Percentiles rank a stretch among this genome's conserved stretches.
Evolutionary conservation across 139 green algal species (phyloP).

Genomic region (Coccomyxa sp.): DNA sequence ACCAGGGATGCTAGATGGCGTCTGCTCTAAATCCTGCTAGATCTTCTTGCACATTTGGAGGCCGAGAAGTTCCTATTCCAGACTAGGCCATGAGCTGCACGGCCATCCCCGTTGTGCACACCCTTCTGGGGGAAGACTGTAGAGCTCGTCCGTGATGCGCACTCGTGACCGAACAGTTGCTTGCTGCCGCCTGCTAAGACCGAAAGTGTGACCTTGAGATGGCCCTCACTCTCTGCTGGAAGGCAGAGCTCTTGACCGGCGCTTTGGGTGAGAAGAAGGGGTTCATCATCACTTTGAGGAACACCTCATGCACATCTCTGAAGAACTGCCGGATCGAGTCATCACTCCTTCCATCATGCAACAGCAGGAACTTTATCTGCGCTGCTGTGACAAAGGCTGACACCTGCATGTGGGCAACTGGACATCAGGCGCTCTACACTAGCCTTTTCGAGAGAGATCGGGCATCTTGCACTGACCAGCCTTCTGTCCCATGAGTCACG

Average conservation of each 20-base stretch:
- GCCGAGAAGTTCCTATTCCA: no score
- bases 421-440: not conserved
- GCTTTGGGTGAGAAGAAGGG: slow-evolving; percentile 71
- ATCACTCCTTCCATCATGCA: slow-evolving; percentile 77
- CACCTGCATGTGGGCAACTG: slow-evolving; percentile 23
- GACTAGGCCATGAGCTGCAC: no score
- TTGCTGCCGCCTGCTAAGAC: not conserved
- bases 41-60: no score
- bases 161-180: no score
- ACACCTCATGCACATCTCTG: slow-evolving; percentile 75
- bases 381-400: slow-evolving; percentile 75
- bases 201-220: slow-evolving; percentile 30
- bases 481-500: not conserved
- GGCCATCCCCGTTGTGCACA: no score
- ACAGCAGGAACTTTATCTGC: slow-evolving; percentile 80
- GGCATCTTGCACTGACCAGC: not conserved
- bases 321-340: slow-evolving; percentile 87
- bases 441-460: not conserved
- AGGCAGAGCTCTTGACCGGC: slow-evolving; percentile 63
- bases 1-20: no score
- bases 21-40: no score
- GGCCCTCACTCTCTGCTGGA: slow-evolving; percentile 70
- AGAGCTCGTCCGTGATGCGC: no score
- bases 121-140: no score
- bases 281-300: slow-evolving; percentile 65